Evolutionary conservation across 2,329 filamentous ascomycete genomes (phyloP), one percentile per base, ranked within the genome.

Genomic region (Thielaviopsis punctulata): DNA sequence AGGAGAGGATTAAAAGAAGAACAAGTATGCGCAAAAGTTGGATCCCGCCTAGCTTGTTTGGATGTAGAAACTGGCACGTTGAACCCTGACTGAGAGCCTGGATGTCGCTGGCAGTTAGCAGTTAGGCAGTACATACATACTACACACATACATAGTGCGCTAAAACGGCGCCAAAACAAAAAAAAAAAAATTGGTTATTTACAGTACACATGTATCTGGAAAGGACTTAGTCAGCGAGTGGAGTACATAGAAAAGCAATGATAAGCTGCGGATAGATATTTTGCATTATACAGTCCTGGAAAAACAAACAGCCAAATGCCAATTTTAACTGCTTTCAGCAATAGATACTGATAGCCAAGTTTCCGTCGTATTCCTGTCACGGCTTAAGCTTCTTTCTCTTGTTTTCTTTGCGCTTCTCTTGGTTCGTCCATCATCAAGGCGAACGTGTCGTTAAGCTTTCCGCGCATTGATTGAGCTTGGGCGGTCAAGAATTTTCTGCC

Each of bases 11-110:
- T 30, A 51, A 50, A 51, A 56, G 45, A 51, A 48, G 44, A 36
- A 52, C 27, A 54, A 36, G 30, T 51, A 51, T 44, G 44, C 48
- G 44, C 48, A 54, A 48, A 41, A 48, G 19, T 25, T 21, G 44
- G 52, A 51, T 51, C 48, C 44, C 45, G 24, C 13, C 15, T 13
- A 18, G 47, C 10, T 15, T n/a, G n/a, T n/a, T n/a, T n/a, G n/a
- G n/a, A n/a, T n/a, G 25, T 10, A 6, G 25, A 5, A 5, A 10
- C 10, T 27, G 25, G 36, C n/a, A 41, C n/a, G n/a, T 19, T 41
- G n/a, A 19, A 19, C 36, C 36, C 36, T 41, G 36, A 41, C 18
- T 41, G 3, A 41, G n/a, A 43, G 22, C 48, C 33, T 41, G 30
- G 22, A 41, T 15, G 45, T 23, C 24, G 23, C 45, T 48, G 30